phyloP scores from a whole-genome alignment of 768 basidiomycete species.

The Naematelia encephala region DNA sequence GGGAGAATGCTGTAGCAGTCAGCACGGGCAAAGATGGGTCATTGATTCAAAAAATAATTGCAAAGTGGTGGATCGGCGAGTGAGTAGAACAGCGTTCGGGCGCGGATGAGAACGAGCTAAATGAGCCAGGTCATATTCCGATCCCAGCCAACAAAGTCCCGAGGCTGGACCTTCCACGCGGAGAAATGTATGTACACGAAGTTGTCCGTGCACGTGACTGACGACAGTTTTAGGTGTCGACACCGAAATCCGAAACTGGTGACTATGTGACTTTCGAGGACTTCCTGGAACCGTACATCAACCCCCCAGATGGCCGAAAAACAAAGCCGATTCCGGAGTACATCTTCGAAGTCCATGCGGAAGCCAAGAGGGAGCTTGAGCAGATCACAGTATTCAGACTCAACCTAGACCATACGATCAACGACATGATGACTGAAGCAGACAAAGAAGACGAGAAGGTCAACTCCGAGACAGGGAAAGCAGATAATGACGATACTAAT shows the following conservation, averaged over 20 bases:
- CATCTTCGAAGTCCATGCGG: slow-evolving; percentile 28
- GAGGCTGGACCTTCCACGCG: background rate
- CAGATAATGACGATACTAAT: background rate
- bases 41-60: slow-evolving; percentile 26
- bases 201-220: background rate
- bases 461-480: background rate
- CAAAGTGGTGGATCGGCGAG: slow-evolving; percentile 42
- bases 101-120: background rate
- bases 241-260: background rate
- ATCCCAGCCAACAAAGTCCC: background rate
- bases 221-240: background rate
- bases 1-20: slow-evolving; percentile 12
- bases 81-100: slow-evolving; percentile 11
- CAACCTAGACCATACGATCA: slow-evolving; percentile 8
- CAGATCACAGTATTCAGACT: slow-evolving; percentile 31
- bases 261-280: background rate
- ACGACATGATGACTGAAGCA: background rate
- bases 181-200: background rate
- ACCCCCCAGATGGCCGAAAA: slow-evolving; percentile 9
- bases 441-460: background rate
- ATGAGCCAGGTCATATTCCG: background rate
- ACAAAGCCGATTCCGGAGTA: slow-evolving; percentile 31
- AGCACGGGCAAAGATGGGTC: slow-evolving; percentile 16
- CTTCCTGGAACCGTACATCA: slow-evolving; percentile 23
- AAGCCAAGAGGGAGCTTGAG: slow-evolving; percentile 13